These are phyloP conservation scores for Xylaria sp. DNA, from an alignment of 2,329 filamentous ascomycete genomes.

Conservation along the genomic window DNA sequence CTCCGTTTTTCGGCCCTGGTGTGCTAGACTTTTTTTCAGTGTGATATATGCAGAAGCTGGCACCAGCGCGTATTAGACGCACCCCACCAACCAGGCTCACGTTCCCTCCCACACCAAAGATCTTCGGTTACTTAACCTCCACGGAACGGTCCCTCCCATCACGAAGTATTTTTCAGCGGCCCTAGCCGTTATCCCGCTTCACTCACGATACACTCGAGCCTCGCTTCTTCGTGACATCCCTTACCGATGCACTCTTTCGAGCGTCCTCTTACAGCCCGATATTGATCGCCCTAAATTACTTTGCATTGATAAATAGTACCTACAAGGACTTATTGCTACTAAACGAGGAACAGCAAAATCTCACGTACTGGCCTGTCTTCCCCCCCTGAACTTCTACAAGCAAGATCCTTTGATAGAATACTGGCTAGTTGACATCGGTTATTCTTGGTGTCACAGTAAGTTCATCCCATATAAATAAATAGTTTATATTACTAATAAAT, in stretches of 20 bases:
- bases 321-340: neutral
- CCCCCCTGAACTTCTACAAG: neutral
- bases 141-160: slow-evolving; percentile 23
- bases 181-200: slow-evolving; percentile 5
- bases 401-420: neutral
- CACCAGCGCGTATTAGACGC: slow-evolving; percentile 41
- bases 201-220: slow-evolving; percentile 28
- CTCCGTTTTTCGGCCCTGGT: slow-evolving; percentile 13
- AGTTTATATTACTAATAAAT: slow-evolving; percentile 22
- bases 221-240: slow-evolving; percentile 1
- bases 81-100: slow-evolving; percentile 27
- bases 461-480: neutral
- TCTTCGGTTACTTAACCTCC: slow-evolving; percentile 23
- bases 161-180: slow-evolving; percentile 16
- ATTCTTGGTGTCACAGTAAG: slow-evolving; percentile 20
- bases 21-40: slow-evolving; percentile 27
- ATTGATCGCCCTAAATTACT: slow-evolving; percentile 6
- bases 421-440: neutral
- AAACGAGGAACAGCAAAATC: neutral
- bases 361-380: neutral
- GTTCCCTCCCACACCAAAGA: slow-evolving; percentile 19
- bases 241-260: slow-evolving; percentile 3
- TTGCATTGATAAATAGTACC: slow-evolving; percentile 4
- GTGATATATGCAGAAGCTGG: slow-evolving; percentile 38
- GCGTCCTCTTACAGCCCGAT: neutral